A percentile compares a stretch with the other conserved stretches of the same genome.
These are phyloP conservation scores for Eucalyptus erythrocorys DNA, from an alignment of 345 rosid species.

Conservation along the genomic window DNA sequence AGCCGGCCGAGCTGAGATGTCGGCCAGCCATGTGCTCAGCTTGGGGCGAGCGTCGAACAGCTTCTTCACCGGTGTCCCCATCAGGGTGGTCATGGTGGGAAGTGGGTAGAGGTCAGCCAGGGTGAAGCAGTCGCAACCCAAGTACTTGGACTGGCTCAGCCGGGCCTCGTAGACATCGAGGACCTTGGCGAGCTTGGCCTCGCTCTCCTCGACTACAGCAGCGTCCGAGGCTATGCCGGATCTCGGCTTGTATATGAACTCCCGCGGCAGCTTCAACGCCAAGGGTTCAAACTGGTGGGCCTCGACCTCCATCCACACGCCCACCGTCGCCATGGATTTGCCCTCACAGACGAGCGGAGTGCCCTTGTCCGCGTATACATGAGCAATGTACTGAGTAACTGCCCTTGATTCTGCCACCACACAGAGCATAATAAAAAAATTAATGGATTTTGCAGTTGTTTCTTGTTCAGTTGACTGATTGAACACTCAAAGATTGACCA, in stretches of 20 bases:
- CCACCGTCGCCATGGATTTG: constrained; percentile 9
- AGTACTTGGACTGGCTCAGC: constrained; percentile 39
- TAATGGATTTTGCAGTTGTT: neutral
- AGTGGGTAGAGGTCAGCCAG: constrained; percentile 67
- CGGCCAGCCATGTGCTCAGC: constrained; percentile 18
- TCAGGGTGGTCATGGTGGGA: constrained; percentile 25
- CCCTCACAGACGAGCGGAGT: constrained; percentile 27
- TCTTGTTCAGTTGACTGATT: neutral
- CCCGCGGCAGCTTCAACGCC: constrained; percentile 44
- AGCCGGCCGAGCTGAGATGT: constrained; percentile 18
- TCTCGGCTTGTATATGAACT: constrained; percentile 24
- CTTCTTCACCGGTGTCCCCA: constrained; percentile 21
- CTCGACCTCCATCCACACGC: constrained; percentile 61
- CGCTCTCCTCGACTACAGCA: neutral
- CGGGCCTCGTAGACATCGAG: constrained; percentile 60
- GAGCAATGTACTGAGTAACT: constrained; percentile 42
- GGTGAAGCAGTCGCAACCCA: constrained; percentile 51
- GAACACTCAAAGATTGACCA: neutral
- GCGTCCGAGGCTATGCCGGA: constrained; percentile 3
- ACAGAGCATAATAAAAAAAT: neutral
- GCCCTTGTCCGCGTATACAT: constrained; percentile 31
- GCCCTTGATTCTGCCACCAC: constrained; percentile 69
- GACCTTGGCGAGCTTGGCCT: constrained; percentile 21
- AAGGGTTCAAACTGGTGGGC: constrained; percentile 49
- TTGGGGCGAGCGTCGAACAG: constrained; percentile 13